These are phyloP conservation scores for Yamadazyma siamensis DNA, from an alignment of 1,139 yeast genomes.

Conservation along the genomic window DNA sequence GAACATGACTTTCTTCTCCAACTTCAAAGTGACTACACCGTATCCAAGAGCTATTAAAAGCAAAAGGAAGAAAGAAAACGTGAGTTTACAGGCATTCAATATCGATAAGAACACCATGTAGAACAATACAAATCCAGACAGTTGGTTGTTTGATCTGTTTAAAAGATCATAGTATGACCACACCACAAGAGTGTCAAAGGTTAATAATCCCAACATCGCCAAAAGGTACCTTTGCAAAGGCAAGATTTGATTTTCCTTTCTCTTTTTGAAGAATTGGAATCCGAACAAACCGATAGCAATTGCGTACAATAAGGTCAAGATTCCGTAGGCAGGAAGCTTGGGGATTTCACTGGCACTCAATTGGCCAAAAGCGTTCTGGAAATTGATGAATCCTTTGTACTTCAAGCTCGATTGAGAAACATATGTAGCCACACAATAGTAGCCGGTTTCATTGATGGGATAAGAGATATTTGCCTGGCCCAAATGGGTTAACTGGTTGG, in stretches of 20 bases:
- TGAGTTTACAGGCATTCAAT: conserved; percentile 74
- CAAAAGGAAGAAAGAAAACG: conserved; percentile 84
- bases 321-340: conserved; percentile 84
- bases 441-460: conserved; percentile 72
- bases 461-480: conserved; percentile 66
- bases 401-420: conserved; percentile 36
- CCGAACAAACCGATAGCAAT: conserved; percentile 78
- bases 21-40: conserved; percentile 86
- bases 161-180: conserved; percentile 91
- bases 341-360: conserved; percentile 90
- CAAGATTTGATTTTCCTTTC: conserved; percentile 71
- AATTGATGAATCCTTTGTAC: conserved; percentile 66
- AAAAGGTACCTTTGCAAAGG: conserved; percentile 89
- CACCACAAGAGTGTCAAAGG: conserved; percentile 79
- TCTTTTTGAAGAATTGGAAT: conserved; percentile 81
- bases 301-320: conserved; percentile 78
- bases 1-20: conserved; percentile 74
- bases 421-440: conserved; percentile 82
- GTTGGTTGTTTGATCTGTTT: conserved; percentile 53
- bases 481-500: conserved; percentile 51
- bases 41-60: conserved; percentile 88
- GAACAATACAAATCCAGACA: conserved; percentile 62
- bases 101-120: conserved; percentile 77
- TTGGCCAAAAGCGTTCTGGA: conserved; percentile 89
- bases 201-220: conserved; percentile 78